phyloP scores from a whole-genome alignment of 2,329 filamentous ascomycete species.

The Bipolaris victoriae region DNA sequence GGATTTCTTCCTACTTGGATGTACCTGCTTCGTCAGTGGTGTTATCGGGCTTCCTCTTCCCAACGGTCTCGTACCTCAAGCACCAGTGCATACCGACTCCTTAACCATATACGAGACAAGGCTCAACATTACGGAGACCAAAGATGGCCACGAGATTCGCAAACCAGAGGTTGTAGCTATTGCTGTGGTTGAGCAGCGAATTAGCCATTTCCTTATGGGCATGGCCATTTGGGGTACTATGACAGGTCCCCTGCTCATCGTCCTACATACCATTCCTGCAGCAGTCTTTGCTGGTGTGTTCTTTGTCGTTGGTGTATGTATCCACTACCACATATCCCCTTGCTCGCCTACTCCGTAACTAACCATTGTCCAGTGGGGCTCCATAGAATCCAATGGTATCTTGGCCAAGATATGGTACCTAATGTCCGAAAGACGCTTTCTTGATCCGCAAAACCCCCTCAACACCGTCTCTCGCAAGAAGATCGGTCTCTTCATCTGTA shows the following conservation, averaged over 20 bases:
- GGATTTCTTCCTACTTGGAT: conserved; percentile 64
- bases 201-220: conserved; percentile 61
- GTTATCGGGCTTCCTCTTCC: conserved; percentile 61
- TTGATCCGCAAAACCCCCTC: conserved; percentile 56
- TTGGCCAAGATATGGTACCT: conserved; percentile 57
- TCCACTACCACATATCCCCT: not conserved
- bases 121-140: conserved; percentile 48
- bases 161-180: conserved; percentile 53
- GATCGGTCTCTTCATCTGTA: conserved; percentile 56
- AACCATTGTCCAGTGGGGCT: conserved; percentile 47
- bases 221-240: conserved; percentile 61
- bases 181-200: conserved; percentile 59
- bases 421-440: conserved; percentile 54
- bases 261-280: conserved; percentile 59
- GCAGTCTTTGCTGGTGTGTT: conserved; percentile 61
- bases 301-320: conserved; percentile 59
- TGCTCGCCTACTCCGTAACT: not conserved
- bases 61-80: conserved; percentile 62
- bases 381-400: conserved; percentile 57
- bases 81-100: conserved; percentile 63
- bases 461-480: conserved; percentile 51
- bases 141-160: conserved; percentile 52
- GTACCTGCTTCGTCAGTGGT: conserved; percentile 59
- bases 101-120: conserved; percentile 50
- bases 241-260: conserved; percentile 59